These are phyloP conservation scores for Eucalyptus pauciflora DNA, from an alignment of 345 rosid species.

Conservation along the genomic window DNA sequence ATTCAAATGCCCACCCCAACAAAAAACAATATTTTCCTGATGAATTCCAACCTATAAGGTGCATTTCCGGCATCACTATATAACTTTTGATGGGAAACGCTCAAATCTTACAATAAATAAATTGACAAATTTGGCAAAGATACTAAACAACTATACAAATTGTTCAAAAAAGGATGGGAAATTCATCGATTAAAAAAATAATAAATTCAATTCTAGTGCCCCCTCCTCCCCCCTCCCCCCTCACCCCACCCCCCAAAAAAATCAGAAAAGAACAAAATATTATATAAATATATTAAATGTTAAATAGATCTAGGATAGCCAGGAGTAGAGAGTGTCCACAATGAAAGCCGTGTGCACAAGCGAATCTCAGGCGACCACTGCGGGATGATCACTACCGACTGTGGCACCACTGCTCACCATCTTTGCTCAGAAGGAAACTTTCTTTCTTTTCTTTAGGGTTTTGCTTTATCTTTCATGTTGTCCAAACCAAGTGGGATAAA, in stretches of 20 bases:
- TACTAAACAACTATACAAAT: background rate
- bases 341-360: background rate
- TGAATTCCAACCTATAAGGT: background rate
- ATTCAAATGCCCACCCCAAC: background rate
- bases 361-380: background rate
- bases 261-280: background rate
- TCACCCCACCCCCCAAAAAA: background rate
- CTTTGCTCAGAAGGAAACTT: background rate
- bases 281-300: background rate
- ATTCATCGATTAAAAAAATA: background rate
- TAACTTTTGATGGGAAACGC: background rate
- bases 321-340: background rate
- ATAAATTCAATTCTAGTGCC: background rate
- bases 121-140: background rate
- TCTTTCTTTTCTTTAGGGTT: background rate
- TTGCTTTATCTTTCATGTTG: background rate
- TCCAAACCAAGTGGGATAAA: background rate
- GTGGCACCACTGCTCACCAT: background rate
- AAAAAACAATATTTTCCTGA: background rate
- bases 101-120: background rate
- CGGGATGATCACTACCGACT: background rate
- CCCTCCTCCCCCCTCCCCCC: rapidly evolving
- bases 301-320: background rate
- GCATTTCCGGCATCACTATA: background rate
- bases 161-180: background rate